These are phyloP conservation scores for Bacterosira constricta DNA, from an alignment of 108 stramenopile genomes.

Conservation along the genomic window DNA sequence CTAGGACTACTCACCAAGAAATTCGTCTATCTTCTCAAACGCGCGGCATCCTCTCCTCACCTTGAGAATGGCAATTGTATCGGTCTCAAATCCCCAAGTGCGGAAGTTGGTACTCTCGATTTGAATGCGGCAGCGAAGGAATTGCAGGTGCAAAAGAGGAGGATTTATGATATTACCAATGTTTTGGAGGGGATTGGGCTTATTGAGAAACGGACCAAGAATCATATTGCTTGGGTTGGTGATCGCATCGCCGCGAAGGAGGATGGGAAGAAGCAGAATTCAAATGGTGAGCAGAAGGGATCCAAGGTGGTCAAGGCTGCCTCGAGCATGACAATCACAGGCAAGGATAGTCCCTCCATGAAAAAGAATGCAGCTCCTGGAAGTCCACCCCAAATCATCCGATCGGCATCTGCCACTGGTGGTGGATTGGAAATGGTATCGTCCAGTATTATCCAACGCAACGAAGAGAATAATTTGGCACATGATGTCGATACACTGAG, in stretches of 20 bases:
- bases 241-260: not conserved
- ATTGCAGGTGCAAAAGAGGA: slow-evolving; percentile 89
- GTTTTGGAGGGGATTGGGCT: slow-evolving; percentile 94
- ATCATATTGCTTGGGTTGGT: slow-evolving; percentile 86
- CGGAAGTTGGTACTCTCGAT: slow-evolving; percentile 74
- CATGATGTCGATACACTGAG: slow-evolving; percentile 25
- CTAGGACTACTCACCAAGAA: slow-evolving; percentile 91
- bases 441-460: not conserved
- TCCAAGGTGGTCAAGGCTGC: no score
- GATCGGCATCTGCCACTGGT: not conserved
- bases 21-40: slow-evolving; percentile 81
- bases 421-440: slow-evolving; percentile 6
- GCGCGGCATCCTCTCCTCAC: slow-evolving; percentile 44
- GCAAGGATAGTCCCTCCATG: slow-evolving; percentile 6
- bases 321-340: not conserved
- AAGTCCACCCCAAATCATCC: slow-evolving; percentile 35
- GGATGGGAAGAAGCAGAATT: slow-evolving; percentile 9
- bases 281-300: no score
- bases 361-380: not conserved
- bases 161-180: slow-evolving; percentile 96
- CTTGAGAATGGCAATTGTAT: slow-evolving; percentile 43
- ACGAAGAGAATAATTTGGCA: slow-evolving; percentile 24
- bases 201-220: slow-evolving; percentile 88
- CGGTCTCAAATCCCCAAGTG: slow-evolving; percentile 18
- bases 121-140: slow-evolving; percentile 87